Conservation (phyloP, 176 grass and related monocot genomes). For the Musa itinerans region DNA sequence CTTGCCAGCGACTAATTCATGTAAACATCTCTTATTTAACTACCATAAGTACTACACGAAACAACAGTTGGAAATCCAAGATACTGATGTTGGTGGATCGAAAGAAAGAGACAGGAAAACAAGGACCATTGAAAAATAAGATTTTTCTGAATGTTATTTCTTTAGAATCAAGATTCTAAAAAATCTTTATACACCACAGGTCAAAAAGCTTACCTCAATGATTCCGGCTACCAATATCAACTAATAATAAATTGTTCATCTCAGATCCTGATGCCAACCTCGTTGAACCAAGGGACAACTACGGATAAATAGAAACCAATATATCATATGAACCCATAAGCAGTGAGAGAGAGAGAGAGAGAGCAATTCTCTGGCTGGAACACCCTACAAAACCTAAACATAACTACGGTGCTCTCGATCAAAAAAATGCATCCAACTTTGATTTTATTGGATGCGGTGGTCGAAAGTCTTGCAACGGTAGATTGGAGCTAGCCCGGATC, state of each 20-base stretch:
- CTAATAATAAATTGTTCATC: too few species aligned
- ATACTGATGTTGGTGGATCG: too few species aligned
- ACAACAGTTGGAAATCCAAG: too few species aligned
- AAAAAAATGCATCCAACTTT: conserved; percentile 63
- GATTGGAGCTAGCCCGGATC: conserved; percentile 40
- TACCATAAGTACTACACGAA: too few species aligned
- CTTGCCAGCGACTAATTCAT: too few species aligned
- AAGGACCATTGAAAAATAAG: too few species aligned
- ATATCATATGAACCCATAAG: too few species aligned
- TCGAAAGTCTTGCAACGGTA: conserved; percentile 69
- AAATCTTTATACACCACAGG: neutral
- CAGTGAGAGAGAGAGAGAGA: too few species aligned
- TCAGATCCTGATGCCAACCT: neutral
- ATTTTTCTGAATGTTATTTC: neutral
- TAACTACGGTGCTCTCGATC: conserved; percentile 16
- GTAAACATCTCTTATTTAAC: too few species aligned
- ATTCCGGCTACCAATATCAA: neutral
- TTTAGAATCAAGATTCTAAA: neutral
- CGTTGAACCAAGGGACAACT: neutral
- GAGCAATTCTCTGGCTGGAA: neutral
- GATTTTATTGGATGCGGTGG: conserved; percentile 42
- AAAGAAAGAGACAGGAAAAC: too few species aligned
- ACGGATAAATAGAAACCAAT: neutral
- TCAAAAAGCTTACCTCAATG: neutral
- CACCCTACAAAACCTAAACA: neutral